Evolutionary conservation across 2,329 filamentous ascomycete genomes (phyloP).

Genomic region (Stagonosporopsis chrysanthemi): DNA sequence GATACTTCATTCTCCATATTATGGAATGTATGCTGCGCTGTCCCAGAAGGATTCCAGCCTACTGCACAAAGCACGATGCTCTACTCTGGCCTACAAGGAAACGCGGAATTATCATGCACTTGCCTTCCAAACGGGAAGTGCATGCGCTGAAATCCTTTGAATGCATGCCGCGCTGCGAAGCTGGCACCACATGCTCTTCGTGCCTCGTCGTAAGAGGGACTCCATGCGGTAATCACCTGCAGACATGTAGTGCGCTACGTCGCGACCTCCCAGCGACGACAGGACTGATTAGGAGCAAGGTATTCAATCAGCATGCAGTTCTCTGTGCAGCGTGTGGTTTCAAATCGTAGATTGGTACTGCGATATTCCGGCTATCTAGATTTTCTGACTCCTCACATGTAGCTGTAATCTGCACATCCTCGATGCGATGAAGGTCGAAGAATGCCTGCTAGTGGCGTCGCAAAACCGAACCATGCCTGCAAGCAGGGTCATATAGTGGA

Average conservation of each 20-base stretch:
- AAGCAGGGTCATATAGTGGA: constrained; percentile 5
- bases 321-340: background rate
- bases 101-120: constrained; percentile 15
- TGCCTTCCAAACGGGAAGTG: constrained; percentile 15
- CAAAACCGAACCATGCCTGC: background rate
- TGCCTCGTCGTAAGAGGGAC: constrained; percentile 13
- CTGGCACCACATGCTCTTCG: constrained; percentile 2
- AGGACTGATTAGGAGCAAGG: background rate
- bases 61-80: constrained; percentile 18
- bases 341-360: constrained; percentile 3
- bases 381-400: constrained; percentile 19
- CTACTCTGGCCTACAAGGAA: constrained; percentile 1
- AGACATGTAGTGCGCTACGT: constrained; percentile 9
- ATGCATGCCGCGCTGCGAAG: constrained; percentile 11
- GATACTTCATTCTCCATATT: background rate
- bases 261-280: background rate
- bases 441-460: constrained; percentile 16
- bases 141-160: background rate
- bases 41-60: constrained; percentile 22
- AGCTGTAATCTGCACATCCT: constrained; percentile 25
- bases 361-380: constrained; percentile 7
- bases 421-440: constrained; percentile 11
- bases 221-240: constrained; percentile 24
- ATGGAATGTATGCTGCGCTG: constrained; percentile 1
- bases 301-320: background rate